Conservation (phyloP, 345 rosid species). For the Euclidium syriacum region DNA sequence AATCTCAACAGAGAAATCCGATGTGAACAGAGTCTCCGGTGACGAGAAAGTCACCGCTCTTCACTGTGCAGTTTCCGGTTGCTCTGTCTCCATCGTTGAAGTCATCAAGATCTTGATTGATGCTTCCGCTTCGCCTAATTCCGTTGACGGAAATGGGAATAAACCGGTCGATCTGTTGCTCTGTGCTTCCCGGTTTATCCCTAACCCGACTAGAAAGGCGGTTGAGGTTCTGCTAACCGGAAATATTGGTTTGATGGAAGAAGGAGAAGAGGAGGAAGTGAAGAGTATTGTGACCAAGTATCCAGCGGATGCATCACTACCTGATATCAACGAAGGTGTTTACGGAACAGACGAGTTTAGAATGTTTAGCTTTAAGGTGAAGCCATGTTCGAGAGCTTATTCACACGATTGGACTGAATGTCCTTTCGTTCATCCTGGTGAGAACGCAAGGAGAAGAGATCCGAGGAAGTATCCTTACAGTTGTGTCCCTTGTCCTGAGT, state of each 20-base stretch:
- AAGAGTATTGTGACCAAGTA: conserved; percentile 41
- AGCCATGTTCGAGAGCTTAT: conserved; percentile 97
- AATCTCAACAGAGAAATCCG: conserved; percentile 38
- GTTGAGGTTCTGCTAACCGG: conserved; percentile 64
- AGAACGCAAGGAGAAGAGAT: conserved; percentile 98
- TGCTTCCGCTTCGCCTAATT: conserved; percentile 54
- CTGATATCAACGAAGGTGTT: conserved; percentile 87
- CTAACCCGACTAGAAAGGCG: conserved; percentile 45
- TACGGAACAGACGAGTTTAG: conserved; percentile 89
- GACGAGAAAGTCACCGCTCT: conserved; percentile 80
- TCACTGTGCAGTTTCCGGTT: conserved; percentile 88
- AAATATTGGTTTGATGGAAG: conserved; percentile 30
- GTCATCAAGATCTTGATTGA: conserved; percentile 60
- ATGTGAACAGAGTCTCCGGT: conserved; percentile 66
- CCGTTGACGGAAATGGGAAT: conserved; percentile 60
- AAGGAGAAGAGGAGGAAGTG: conserved; percentile 48
- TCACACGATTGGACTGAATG: conserved; percentile 99
- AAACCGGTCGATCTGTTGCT: conserved; percentile 58
- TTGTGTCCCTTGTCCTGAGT: conserved; percentile 98
- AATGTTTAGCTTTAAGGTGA: conserved; percentile 89
- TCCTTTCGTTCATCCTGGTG: conserved; percentile 97
- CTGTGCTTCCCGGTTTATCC: conserved; percentile 29
- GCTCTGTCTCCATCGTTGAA: conserved; percentile 46
- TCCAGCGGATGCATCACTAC: conserved; percentile 75
- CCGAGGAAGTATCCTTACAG: conserved; percentile 87